Base-by-base conservation (phyloP, 176 grass and related monocot species). In the Coix lacrymajobi region DNA sequence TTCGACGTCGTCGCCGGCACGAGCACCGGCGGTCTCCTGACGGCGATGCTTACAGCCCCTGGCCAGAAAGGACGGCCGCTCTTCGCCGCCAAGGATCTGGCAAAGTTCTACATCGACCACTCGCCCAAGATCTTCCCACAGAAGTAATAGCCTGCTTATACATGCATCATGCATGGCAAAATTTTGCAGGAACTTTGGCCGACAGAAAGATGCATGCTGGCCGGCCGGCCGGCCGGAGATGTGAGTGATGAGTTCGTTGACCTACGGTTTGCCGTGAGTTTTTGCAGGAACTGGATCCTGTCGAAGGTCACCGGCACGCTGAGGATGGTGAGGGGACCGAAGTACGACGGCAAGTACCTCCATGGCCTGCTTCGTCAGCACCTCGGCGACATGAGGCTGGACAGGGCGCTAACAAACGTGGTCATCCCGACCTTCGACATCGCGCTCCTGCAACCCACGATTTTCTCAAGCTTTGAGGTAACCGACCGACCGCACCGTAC, bases 401-500 rank as follows among this genome's bases (percentile, higher is more conserved):
- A 81, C 68, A 49, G 52, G 25, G 72, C 86, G 17, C 51, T 96
- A 12, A 93, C 94, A 2, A 89, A 83, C 8, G 67, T 93, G 29
- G 66, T 93, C 19, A 94, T 97, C 71, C 94, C 91, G 0, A 81
- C 94, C 56, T 97, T 93, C 34, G 94, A 93, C 33, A 83, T 97
- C 28, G 54, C 45, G 8, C 52, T 81, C 36, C 58, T 94, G 52
- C 87, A 94, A 16, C 94, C 94, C 2, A 83, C 81, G 0, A 90
- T 97, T 29, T 97, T 97, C 75, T 97, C 94, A 3, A 91, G 61
- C 84, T 90, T 94, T n/a, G 76, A 90, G 81, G 94, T 93, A 89
- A 64, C 20, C 5, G 8, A 78, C 2, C 14, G 14, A 40, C 9
- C 39, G 39, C 8, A 1, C 39, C 8, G 1, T 2, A 4, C 36